Percentiles rank a stretch among this genome's conserved stretches.
These are phyloP conservation scores for Linum trigynum DNA, from an alignment of 345 rosid species.

Conservation along the genomic window DNA sequence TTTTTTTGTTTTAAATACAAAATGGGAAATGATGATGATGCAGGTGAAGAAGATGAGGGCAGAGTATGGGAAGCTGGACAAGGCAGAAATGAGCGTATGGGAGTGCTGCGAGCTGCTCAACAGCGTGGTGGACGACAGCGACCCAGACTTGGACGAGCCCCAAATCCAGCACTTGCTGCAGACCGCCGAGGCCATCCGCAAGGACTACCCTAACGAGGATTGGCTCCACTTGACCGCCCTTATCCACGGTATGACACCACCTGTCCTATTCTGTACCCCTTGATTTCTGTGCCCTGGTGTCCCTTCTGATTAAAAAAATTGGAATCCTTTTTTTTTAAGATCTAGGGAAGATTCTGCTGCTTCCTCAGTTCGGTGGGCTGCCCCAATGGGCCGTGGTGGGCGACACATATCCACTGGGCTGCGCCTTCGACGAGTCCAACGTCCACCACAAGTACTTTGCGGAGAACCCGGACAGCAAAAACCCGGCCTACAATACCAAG, in stretches of 20 bases:
- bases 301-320: no score
- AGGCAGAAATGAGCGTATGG: constrained; percentile 54
- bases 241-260: constrained; percentile 34
- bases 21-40: neutral
- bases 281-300: no score
- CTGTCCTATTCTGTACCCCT: no score
- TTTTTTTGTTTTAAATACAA: no score
- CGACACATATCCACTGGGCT: constrained; percentile 65
- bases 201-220: constrained; percentile 51
- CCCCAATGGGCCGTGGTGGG: constrained; percentile 93
- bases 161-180: constrained; percentile 62
- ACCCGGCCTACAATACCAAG: constrained; percentile 43
- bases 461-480: constrained; percentile 43
- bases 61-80: constrained; percentile 40
- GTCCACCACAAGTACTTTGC: constrained; percentile 67
- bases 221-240: constrained; percentile 61
- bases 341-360: constrained; percentile 70
- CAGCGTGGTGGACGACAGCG: constrained; percentile 51
- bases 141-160: constrained; percentile 61
- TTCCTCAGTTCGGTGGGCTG: constrained; percentile 62
- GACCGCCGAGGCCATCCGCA: constrained; percentile 58
- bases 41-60: constrained; percentile 45
- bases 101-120: constrained; percentile 60
- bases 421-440: constrained; percentile 47
- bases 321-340: constrained; percentile 18